phyloP scores from a whole-genome alignment of 495 filamentous ascomycete species.

The Astrothelium subdiscretum region DNA sequence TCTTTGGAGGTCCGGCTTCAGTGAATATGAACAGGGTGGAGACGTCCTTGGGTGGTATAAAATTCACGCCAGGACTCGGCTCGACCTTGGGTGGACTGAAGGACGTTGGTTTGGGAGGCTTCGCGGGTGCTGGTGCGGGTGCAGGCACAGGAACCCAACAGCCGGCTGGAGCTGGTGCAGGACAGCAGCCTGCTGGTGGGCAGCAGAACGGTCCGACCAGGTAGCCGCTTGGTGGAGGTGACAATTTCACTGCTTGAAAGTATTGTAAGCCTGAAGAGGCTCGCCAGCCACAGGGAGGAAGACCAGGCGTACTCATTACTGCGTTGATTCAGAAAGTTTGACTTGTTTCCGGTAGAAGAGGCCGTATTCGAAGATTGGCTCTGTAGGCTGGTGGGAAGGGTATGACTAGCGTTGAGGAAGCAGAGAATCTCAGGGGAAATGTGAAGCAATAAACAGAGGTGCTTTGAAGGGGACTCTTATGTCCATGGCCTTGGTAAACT shows the following conservation, averaged over 20 bases:
- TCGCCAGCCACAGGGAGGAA: neutral
- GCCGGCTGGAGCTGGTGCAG: neutral
- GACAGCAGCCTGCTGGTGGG: neutral
- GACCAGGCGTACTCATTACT: neutral
- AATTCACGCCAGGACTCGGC: neutral
- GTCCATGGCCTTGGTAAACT: neutral
- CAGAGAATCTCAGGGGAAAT: neutral
- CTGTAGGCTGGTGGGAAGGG: too few species aligned
- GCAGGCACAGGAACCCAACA: neutral
- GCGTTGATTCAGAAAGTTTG: neutral
- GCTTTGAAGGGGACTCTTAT: neutral
- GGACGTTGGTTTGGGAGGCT: neutral
- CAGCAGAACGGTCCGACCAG: neutral
- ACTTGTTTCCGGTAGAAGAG: neutral
- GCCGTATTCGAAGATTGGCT: too few species aligned
- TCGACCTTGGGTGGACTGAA: neutral
- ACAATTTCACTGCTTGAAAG: neutral
- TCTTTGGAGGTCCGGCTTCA: neutral
- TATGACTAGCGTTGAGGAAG: neutral
- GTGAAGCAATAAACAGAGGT: neutral
- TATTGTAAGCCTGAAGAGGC: constrained; percentile 1
- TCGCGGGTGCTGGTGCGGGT: neutral
- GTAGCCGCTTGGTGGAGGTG: neutral
- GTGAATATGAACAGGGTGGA: neutral
- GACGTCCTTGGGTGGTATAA: neutral